phyloP scores from a whole-genome alignment of 139 green algal species.

The Marvania coccoides region DNA sequence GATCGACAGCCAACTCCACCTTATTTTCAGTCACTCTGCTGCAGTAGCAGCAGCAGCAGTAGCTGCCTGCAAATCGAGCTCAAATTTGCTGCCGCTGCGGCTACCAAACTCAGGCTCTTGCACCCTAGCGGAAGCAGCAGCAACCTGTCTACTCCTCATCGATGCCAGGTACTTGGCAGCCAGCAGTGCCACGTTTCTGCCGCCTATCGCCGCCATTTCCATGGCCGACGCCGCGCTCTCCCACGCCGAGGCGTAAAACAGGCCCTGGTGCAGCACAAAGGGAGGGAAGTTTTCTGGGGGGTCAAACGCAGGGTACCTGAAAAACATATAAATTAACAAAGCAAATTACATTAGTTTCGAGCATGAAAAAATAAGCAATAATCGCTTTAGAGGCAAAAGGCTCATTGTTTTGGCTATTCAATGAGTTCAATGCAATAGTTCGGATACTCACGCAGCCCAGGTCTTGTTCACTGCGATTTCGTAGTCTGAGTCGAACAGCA shows the following conservation, averaged over 20 bases:
- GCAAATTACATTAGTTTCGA: too few relatives aligned
- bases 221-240: constrained; percentile 60
- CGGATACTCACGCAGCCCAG: neutral
- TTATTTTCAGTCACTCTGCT: too few relatives aligned
- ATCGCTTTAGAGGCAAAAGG: too few relatives aligned
- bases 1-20: too few relatives aligned
- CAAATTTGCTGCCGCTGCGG: too few relatives aligned
- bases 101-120: too few relatives aligned
- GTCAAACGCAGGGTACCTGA: constrained; percentile 31
- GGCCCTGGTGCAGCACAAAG: constrained; percentile 47
- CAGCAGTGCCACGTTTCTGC: constrained; percentile 48
- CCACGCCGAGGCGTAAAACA: constrained; percentile 55
- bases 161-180: constrained; percentile 26
- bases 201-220: constrained; percentile 58
- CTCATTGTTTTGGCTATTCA: neutral
- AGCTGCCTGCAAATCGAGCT: too few relatives aligned
- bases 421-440: too few relatives aligned
- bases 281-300: constrained; percentile 57
- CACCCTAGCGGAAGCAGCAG: too few relatives aligned
- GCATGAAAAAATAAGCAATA: too few relatives aligned
- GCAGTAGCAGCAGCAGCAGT: too few relatives aligned
- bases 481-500: constrained; percentile 36
- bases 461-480: neutral
- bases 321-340: neutral
- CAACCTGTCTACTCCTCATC: too few relatives aligned